Evolutionary conservation across 2,329 filamentous ascomycete species (phyloP), one percentile per base, ranked within the genome.

Genomic region (Magnaporthiopsis incrustans): DNA sequence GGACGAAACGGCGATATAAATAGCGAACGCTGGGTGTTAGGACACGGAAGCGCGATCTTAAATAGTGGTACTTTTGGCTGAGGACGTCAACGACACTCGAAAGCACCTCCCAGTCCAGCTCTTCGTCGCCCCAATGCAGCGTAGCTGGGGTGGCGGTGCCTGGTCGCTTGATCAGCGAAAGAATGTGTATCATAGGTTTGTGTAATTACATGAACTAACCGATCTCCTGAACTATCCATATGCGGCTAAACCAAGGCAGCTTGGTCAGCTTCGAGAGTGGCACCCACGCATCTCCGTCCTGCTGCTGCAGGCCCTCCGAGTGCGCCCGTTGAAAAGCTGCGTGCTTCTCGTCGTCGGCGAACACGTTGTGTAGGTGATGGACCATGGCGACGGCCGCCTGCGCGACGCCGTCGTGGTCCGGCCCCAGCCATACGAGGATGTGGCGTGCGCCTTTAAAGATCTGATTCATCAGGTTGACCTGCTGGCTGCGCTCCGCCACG

Each of bases 381-480:
- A 53, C 44, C 44, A n/a, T 53, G 18, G 18, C 44, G 18, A 53
- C 44, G 44, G 44, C 44, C 18, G 44, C 44, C 4, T 18, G 44
- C 44, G 44, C 44, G 44, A n/a, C 18, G 44, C 44, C 44, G 18
- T 53, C 44, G 44, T n/a, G 44, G 22, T 53, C 44, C 18, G 44
- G 44, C 18, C 69, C 69, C 26, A 71, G 65, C 66, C 68, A 72
- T 10, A 70, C 64, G 15, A 70, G 32, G 1, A 71, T 68, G 10
- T 25, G 58, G 22, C 53, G 50, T 14, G 70, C 70, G 44, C 64
- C 63, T 25, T 64, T 65, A 65, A 70, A 71, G 18, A 71, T 70
- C 35, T 69, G 65, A 2, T 65, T 62, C 70, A 72, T 71, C n/a
- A 68, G 65, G 7, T 57, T 58, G 15, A 72, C 61, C 44, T 72